These are phyloP conservation scores for Salix suchowensis DNA, from an alignment of 345 rosid genomes.

Conservation along the genomic window DNA sequence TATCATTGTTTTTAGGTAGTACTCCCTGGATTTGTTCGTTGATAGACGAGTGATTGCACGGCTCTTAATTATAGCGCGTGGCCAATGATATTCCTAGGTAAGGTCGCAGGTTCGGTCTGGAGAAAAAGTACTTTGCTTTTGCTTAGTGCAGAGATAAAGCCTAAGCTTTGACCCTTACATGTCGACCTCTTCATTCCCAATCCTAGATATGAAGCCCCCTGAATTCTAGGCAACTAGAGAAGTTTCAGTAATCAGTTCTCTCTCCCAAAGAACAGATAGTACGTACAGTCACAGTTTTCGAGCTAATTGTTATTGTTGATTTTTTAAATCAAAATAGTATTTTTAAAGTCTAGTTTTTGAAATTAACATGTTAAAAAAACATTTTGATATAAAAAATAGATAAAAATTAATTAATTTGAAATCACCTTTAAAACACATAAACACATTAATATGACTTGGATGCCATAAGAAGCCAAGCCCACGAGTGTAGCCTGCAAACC, in stretches of 20 bases:
- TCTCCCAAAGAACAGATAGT: background rate
- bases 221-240: constrained; percentile 1
- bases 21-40: background rate
- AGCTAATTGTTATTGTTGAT: too few relatives aligned
- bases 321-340: too few relatives aligned
- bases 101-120: too few relatives aligned
- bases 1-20: background rate
- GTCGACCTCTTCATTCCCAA: background rate
- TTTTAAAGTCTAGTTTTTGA: too few relatives aligned
- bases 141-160: too few relatives aligned
- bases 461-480: constrained; percentile 19
- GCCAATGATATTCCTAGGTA: background rate
- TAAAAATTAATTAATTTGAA: too few relatives aligned
- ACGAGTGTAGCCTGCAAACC: constrained; percentile 12
- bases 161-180: too few relatives aligned
- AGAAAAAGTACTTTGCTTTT: too few relatives aligned
- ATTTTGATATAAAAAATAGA: too few relatives aligned
- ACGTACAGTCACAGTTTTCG: background rate
- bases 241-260: background rate
- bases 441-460: background rate
- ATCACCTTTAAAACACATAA: too few relatives aligned
- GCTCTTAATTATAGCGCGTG: background rate
- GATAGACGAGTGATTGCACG: background rate
- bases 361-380: too few relatives aligned
- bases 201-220: background rate